Conservation (phyloP, 163 green algal genomes). For the Dunaliella salina region DNA sequence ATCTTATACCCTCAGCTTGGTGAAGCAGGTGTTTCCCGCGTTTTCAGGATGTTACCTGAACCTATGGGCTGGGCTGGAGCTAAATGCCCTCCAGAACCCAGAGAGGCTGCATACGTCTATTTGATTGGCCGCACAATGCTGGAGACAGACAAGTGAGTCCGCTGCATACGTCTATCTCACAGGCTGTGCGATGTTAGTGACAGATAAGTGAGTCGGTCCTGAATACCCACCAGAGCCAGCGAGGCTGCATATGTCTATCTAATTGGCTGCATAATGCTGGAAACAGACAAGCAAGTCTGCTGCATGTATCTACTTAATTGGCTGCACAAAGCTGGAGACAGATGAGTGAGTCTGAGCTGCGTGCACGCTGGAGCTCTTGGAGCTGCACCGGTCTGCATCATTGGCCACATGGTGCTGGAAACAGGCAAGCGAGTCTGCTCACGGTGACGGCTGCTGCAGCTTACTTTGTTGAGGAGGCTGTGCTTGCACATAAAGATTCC, state of each 20-base stretch:
- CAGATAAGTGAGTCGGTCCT: not conserved
- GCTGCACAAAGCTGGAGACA: not conserved
- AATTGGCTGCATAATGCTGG: slow-evolving; percentile 76
- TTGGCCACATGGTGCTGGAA: slow-evolving; percentile 81
- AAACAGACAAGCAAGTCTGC: slow-evolving; percentile 43
- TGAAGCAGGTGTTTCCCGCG: not conserved
- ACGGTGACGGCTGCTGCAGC: not conserved
- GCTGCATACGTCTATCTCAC: not conserved
- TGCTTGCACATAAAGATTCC: no score
- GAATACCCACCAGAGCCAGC: slow-evolving; percentile 55
- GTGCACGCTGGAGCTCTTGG: slow-evolving; percentile 52
- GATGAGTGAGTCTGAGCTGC: not conserved
- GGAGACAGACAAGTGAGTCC: slow-evolving; percentile 50
- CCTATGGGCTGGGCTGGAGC: slow-evolving; percentile 33
- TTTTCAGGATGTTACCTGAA: slow-evolving; percentile 26
- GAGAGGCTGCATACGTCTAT: slow-evolving; percentile 41
- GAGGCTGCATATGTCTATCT: slow-evolving; percentile 41
- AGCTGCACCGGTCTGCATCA: slow-evolving; percentile 40
- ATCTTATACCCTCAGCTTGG: no score
- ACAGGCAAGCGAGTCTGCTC: slow-evolving; percentile 26
- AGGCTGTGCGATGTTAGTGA: not conserved
- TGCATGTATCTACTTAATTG: not conserved
- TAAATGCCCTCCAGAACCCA: slow-evolving; percentile 56
- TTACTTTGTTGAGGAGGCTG: not conserved
- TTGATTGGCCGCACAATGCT: slow-evolving; percentile 74